Evolutionary conservation across 192 early-diverging fungal species (phyloP).

Genomic region (Linnemannia exigua): DNA sequence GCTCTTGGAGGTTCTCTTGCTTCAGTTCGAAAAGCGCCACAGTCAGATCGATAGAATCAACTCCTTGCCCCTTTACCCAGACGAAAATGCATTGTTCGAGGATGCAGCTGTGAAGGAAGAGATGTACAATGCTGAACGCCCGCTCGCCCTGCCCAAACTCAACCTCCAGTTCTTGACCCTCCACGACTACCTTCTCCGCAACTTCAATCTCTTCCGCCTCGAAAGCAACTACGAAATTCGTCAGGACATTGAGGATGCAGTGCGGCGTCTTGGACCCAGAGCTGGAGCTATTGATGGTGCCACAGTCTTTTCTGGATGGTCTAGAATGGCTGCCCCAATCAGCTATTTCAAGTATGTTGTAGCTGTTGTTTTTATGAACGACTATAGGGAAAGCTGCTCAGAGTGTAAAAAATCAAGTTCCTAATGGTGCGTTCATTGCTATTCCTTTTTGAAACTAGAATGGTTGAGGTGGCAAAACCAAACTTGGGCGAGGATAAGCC

Average conservation of each 20-base stretch:
- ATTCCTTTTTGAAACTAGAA: constrained; percentile 31
- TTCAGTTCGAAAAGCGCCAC: constrained; percentile 69
- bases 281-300: constrained; percentile 63
- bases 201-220: constrained; percentile 85
- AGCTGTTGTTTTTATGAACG: not conserved
- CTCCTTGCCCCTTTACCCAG: constrained; percentile 80
- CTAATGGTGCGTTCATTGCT: not conserved
- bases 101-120: constrained; percentile 78
- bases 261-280: constrained; percentile 82
- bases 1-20: constrained; percentile 69
- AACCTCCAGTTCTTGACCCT: constrained; percentile 94
- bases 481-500: constrained; percentile 80
- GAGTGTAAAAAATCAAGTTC: not conserved
- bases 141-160: constrained; percentile 87
- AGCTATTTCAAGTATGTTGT: constrained; percentile 64
- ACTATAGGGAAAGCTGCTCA: not conserved
- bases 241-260: constrained; percentile 91
- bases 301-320: constrained; percentile 93
- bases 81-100: constrained; percentile 82
- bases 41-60: constrained; percentile 83
- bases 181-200: constrained; percentile 92
- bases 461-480: constrained; percentile 82
- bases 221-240: constrained; percentile 90
- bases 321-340: constrained; percentile 89
- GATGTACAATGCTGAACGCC: constrained; percentile 68